Percentiles rank a stretch among this genome's conserved stretches.
Conservation (phyloP, 2,329 filamentous ascomycete genomes). For the Hypoxylon sp. region DNA sequence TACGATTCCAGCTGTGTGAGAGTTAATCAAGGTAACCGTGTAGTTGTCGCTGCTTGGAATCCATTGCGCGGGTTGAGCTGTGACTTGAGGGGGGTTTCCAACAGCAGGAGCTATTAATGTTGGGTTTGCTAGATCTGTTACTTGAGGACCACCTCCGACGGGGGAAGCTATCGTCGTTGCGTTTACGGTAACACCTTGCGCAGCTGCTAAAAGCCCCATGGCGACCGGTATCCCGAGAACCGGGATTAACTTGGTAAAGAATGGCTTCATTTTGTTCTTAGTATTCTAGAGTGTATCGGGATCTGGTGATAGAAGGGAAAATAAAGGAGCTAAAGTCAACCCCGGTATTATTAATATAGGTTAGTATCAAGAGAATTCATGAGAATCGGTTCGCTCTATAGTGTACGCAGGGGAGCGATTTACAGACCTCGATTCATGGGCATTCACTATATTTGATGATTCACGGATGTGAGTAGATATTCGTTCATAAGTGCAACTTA, state of each 20-base stretch:
- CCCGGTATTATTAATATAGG: not conserved
- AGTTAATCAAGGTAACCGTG: constrained; percentile 46
- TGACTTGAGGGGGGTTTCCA: not conserved
- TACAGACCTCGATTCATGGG: not conserved
- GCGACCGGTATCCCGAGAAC: not conserved
- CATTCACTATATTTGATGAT: constrained; percentile 15
- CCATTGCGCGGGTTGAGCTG: not conserved
- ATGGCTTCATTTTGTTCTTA: constrained; percentile 14
- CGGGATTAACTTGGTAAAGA: not conserved
- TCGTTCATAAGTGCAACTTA: not conserved
- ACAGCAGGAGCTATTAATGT: not conserved
- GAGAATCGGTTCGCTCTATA: not conserved
- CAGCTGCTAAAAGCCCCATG: not conserved
- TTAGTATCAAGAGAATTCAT: not conserved
- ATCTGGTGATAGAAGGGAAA: not conserved
- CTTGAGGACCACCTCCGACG: not conserved
- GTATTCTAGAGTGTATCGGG: not conserved
- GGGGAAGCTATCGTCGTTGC: not conserved
- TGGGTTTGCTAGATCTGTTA: not conserved
- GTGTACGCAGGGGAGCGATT: not conserved
- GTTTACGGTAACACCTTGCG: not conserved
- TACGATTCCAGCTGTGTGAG: constrained; percentile 43
- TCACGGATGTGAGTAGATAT: not conserved
- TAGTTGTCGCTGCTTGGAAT: constrained; percentile 23
- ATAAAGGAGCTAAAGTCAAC: not conserved